phyloP scores from a whole-genome alignment of 805 yeast species.

The Barnettozyma vustinii region DNA sequence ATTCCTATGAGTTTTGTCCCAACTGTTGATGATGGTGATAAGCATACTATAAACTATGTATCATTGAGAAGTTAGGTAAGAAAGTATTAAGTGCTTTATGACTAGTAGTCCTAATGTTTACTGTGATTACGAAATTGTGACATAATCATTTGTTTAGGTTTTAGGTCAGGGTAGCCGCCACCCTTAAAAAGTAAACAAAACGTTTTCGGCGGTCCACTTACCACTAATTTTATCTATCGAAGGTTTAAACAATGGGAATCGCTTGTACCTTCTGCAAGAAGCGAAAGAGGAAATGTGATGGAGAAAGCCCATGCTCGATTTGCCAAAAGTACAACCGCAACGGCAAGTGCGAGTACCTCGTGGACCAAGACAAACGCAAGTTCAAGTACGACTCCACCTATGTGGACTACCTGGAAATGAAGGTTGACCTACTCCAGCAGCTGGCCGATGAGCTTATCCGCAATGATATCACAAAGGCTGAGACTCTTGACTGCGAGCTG shows the following conservation, averaged over 20 bases:
- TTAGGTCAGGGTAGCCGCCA: too few species aligned
- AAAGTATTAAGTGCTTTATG: not conserved
- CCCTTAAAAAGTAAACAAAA: not conserved
- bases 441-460: slow-evolving; percentile 22
- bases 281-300: slow-evolving; percentile 16
- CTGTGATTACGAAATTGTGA: not conserved
- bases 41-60: slow-evolving; percentile 3
- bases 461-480: slow-evolving; percentile 11
- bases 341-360: slow-evolving; percentile 23
- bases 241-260: not conserved
- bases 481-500: slow-evolving; percentile 9
- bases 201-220: not conserved
- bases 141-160: not conserved
- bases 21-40: not conserved
- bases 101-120: too few species aligned
- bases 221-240: too few species aligned
- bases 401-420: slow-evolving; percentile 28
- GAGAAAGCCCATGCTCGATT: slow-evolving; percentile 9
- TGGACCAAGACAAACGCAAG: slow-evolving; percentile 24
- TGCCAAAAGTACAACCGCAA: slow-evolving; percentile 9
- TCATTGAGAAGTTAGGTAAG: not conserved
- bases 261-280: slow-evolving; percentile 16
- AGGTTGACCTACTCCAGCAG: slow-evolving; percentile 25
- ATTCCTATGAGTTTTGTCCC: slow-evolving; percentile 5
- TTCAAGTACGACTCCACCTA: slow-evolving; percentile 28